phyloP scores from a whole-genome alignment of 192 early-diverging fungal species.

The Coemansia sp. region DNA sequence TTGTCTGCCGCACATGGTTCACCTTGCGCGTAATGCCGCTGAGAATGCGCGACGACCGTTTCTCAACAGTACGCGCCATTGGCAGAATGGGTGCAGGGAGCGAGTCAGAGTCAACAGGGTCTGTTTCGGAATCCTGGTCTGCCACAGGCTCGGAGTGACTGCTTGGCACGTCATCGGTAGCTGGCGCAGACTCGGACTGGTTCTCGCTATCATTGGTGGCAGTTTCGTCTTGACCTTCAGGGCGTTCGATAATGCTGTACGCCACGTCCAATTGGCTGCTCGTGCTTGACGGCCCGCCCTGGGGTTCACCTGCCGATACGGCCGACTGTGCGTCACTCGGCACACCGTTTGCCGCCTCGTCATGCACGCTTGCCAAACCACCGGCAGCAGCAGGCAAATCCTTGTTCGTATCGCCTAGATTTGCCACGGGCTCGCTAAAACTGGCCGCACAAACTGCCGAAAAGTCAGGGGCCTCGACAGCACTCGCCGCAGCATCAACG shows the following conservation, averaged over 20 bases:
- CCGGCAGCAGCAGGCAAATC: background rate
- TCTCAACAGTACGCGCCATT: conserved; percentile 14
- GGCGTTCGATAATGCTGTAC: background rate
- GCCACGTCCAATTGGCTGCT: background rate
- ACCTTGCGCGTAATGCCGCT: conserved; percentile 45
- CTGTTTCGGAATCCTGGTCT: background rate
- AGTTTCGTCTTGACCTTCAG: too few relatives aligned
- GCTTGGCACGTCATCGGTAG: too few relatives aligned
- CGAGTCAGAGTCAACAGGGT: background rate
- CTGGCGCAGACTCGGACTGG: too few relatives aligned
- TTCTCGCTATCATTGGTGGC: too few relatives aligned
- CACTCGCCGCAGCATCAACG: conserved; percentile 4
- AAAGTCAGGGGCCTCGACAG: background rate
- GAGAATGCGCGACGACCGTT: conserved; percentile 47
- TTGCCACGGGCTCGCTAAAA: background rate
- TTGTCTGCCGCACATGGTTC: conserved; percentile 46
- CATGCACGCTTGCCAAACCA: background rate
- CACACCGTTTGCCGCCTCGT: background rate
- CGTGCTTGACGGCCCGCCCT: background rate
- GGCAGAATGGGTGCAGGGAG: background rate
- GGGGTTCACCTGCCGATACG: background rate
- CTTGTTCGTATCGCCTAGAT: too few relatives aligned
- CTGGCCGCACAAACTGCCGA: background rate
- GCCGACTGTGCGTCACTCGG: background rate
- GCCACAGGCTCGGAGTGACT: too few relatives aligned